phyloP scores from a whole-genome alignment of 1,284 basidiomycete species.

The Vanrija sp. region DNA sequence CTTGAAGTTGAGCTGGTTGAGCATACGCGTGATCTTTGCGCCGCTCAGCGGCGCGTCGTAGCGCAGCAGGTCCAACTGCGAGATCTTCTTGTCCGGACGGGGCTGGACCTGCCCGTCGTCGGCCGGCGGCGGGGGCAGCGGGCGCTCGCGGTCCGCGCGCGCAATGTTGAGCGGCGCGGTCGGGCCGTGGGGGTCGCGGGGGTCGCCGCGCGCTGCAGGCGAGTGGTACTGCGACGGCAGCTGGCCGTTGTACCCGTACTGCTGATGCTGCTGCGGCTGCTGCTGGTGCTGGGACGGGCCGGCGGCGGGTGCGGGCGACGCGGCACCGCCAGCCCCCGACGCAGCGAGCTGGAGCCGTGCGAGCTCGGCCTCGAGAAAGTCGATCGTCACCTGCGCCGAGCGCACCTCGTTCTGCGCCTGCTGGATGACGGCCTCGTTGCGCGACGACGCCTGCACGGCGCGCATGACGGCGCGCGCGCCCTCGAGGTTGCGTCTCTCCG shows the following conservation, averaged over 20 bases:
- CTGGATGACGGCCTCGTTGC: slow-evolving; percentile 49
- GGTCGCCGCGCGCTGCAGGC: no score
- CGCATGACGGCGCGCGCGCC: slow-evolving; percentile 49
- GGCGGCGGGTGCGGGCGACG: not conserved
- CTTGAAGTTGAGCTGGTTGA: slow-evolving; percentile 99
- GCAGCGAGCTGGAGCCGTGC: slow-evolving; percentile 38
- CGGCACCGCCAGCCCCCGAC: not conserved
- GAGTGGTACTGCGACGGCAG: not conserved
- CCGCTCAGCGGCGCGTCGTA: slow-evolving; percentile 95
- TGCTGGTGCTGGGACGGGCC: not conserved
- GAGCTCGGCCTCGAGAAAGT: slow-evolving; percentile 48
- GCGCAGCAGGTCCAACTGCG: slow-evolving; percentile 76
- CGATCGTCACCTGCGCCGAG: slow-evolving; percentile 45
- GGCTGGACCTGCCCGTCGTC: slow-evolving; percentile 1
- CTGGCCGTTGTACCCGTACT: not conserved
- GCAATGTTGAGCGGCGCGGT: slow-evolving; percentile 7
- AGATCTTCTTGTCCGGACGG: slow-evolving; percentile 35
- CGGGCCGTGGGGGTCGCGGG: not conserved
- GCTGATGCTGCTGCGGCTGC: no score
- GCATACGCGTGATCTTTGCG: slow-evolving; percentile 95
- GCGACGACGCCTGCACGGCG: slow-evolving; percentile 46
- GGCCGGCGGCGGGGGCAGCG: slow-evolving; percentile 7
- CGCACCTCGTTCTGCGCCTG: slow-evolving; percentile 50
- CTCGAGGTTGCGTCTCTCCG: slow-evolving; percentile 47
- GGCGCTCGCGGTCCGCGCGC: slow-evolving; percentile 6